Evolutionary conservation across 495 filamentous ascomycete genomes (phyloP), one percentile per base, ranked within the genome.

Genomic region (Tuber indicum): DNA sequence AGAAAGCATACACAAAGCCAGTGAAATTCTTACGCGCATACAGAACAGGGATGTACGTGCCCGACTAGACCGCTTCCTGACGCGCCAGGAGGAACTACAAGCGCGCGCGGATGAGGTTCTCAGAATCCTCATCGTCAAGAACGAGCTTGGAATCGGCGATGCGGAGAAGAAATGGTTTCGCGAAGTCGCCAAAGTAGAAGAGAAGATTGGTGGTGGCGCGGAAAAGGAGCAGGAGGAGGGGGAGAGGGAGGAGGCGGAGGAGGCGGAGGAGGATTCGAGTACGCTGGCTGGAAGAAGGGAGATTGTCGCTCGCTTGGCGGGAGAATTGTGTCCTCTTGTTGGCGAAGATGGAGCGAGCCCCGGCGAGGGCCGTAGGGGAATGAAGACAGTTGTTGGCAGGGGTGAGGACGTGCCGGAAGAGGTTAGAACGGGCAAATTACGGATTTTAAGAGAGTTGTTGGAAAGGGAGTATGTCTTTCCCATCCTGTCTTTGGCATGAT

Each of bases 101-200:
- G 26, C 71, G 16, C 77, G 82, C n/a, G 79, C 80, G 17, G 82
- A 84, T 69, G 77, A 74, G 26, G 73, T 80, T n/a, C 58, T 84
- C 42, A 82, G 74, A 73, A 42, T 69, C 9, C 32, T 82, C 17
- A 77, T 84, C 41, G 70, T 83, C 16, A 76, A 75, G 58, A 72
- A 77, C n/a, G 80, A 79, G 70, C 46, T 75, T 10, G 82, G 82
- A 4, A 44, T 83, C 12, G 77, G 78, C 14, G 82, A 83, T 73
- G 79, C 77, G 1, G 81, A 83, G 73, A 83, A 81, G 75, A 81
- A 71, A 41, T 83, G 79, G 81, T 75, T 70, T 58, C 78, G 74
- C 43, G 82, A 83, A 74, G 73, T 83, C 41, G 72, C 45, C 23
- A 81, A 81, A 36, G 77, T 83, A 23, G 75, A 74, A 26, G 79